Evolutionary conservation across 2,329 filamentous ascomycete genomes (phyloP).

Genomic region (Penicillium hordei): DNA sequence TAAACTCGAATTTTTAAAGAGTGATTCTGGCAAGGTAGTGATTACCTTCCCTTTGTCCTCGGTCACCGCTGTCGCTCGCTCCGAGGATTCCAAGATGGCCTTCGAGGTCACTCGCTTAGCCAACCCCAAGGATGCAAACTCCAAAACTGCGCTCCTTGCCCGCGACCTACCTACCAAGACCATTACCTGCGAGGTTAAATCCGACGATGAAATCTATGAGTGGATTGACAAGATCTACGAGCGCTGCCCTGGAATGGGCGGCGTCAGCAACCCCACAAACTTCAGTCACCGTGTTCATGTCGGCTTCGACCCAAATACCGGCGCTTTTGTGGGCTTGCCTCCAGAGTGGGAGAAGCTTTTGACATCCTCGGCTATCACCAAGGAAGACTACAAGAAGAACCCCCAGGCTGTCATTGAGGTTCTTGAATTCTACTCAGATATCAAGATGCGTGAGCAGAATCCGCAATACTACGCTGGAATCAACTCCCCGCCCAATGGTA

Average conservation of each 20-base stretch:
- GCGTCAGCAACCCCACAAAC: constrained; percentile 97
- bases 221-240: constrained; percentile 99
- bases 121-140: constrained; percentile 59
- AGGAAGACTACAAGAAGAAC: constrained; percentile 97
- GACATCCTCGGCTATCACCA: constrained; percentile 94
- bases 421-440: constrained; percentile 68
- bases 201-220: constrained; percentile 94
- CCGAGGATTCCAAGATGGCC: constrained; percentile 86
- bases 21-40: constrained; percentile 81
- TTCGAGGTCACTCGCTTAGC: constrained; percentile 83
- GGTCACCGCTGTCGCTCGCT: constrained; percentile 84
- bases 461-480: constrained; percentile 60
- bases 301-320: constrained; percentile 91
- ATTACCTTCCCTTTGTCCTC: constrained; percentile 82
- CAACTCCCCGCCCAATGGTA: constrained; percentile 59
- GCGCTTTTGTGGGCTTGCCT: constrained; percentile 90
- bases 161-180: constrained; percentile 79
- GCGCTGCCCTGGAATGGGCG: constrained; percentile 93
- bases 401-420: constrained; percentile 74
- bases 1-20: constrained; percentile 91
- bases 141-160: constrained; percentile 69
- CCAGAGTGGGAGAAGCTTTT: constrained; percentile 96
- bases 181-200: constrained; percentile 89
- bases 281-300: constrained; percentile 97
- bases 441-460: constrained; percentile 64